These are phyloP conservation scores for Pezicula carpinea DNA, from an alignment of 2,329 filamentous ascomycete genomes.

Conservation along the genomic window DNA sequence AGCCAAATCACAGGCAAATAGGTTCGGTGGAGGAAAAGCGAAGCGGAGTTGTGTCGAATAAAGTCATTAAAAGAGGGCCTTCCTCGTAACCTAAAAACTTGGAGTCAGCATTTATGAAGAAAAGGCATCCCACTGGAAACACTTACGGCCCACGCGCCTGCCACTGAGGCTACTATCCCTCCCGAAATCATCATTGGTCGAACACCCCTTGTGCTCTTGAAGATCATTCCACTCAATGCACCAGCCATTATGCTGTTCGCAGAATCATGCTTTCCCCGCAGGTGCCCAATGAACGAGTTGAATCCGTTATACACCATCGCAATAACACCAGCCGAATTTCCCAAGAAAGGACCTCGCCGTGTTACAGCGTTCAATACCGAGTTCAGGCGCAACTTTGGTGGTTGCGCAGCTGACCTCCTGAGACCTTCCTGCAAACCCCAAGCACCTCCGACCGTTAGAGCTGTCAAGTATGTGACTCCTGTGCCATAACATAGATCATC, in stretches of 20 bases:
- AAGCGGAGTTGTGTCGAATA: conserved; percentile 4
- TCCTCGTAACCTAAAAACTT: conserved; percentile 40
- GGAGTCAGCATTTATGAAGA: conserved; percentile 15
- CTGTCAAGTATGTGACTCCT: conserved; percentile 88
- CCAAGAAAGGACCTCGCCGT: conserved; percentile 85
- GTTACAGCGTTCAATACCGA: conserved; percentile 93
- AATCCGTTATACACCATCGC: conserved; percentile 95
- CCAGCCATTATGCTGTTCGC: conserved; percentile 85
- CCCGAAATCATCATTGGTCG: conserved; percentile 94
- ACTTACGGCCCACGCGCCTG: conserved; percentile 87
- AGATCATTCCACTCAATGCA: conserved; percentile 83
- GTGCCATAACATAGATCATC: conserved; percentile 98
- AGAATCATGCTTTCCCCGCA: conserved; percentile 82
- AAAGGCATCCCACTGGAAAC: not conserved
- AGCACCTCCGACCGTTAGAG: conserved; percentile 76
- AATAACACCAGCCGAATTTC: conserved; percentile 92
- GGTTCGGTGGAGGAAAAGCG: conserved; percentile 1
- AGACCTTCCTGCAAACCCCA: conserved; percentile 93
- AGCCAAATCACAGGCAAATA: not conserved
- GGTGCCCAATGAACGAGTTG: conserved; percentile 77
- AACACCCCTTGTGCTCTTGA: conserved; percentile 90
- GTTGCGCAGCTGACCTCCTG: conserved; percentile 67
- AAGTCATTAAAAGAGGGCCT: conserved; percentile 39
- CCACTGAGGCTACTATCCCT: conserved; percentile 79
- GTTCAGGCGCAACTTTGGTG: conserved; percentile 90